Conservation (phyloP, 2,329 filamentous ascomycete genomes). For the Cryphonectria japonica region DNA sequence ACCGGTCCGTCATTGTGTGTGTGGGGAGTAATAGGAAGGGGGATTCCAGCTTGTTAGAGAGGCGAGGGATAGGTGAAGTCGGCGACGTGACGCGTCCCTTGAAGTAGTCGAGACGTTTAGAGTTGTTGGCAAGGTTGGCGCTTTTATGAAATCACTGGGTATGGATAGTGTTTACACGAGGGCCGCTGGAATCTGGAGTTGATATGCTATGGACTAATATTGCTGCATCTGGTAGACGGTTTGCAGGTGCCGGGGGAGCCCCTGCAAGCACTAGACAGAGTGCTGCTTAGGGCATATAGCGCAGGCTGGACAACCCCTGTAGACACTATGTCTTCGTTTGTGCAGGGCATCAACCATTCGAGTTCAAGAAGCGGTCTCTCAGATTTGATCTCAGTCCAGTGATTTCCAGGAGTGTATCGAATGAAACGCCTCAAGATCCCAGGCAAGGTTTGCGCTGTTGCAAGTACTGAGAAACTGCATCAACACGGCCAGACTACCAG, state of each 20-base stretch:
- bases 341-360: not conserved
- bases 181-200: not conserved
- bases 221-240: not conserved
- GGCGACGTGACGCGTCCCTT: not conserved
- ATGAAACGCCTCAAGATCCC: not conserved
- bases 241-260: not conserved
- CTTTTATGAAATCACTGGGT: not conserved
- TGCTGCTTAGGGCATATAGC: not conserved
- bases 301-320: not conserved
- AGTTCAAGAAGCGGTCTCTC: not conserved
- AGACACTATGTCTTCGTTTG: not conserved
- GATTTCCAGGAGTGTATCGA: not conserved
- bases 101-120: not conserved
- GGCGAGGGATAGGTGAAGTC: not conserved
- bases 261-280: not conserved
- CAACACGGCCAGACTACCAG: not conserved
- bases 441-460: not conserved
- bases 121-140: not conserved
- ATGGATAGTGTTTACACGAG: not conserved
- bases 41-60: not conserved
- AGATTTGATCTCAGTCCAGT: not conserved
- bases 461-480: not conserved
- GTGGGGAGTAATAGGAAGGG: not conserved
- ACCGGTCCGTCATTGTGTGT: slow-evolving; percentile 33
- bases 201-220: not conserved